phyloP scores from a whole-genome alignment of 495 filamentous ascomycete genomes.

The Cladorrhinum samala region DNA sequence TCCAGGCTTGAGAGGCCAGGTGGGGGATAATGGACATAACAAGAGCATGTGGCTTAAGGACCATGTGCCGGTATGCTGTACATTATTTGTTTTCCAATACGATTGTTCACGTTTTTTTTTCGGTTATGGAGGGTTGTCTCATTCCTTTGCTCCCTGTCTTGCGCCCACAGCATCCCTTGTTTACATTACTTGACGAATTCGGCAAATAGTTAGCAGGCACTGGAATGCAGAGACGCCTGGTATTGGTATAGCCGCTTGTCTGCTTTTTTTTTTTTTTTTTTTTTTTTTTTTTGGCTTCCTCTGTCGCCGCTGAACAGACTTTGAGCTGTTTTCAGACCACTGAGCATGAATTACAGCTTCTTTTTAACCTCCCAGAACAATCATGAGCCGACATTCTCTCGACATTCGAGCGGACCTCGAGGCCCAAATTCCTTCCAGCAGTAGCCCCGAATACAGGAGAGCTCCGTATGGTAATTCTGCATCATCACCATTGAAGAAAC shows the following conservation, averaged over 20 bases:
- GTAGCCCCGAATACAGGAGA: no score
- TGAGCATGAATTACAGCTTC: no score
- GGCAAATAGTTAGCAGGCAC: no score
- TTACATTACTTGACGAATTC: background rate
- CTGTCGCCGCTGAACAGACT: no score
- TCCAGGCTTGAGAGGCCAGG: slow-evolving; percentile 3
- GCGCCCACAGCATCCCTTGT: background rate
- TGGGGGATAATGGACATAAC: background rate
- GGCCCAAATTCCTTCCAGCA: no score
- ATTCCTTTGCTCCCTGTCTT: background rate
- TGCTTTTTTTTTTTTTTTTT: background rate
- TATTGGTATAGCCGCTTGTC: background rate
- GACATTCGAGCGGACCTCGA: no score
- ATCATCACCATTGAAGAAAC: no score
- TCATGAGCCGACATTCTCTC: no score
- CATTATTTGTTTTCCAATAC: slow-evolving; percentile 16
- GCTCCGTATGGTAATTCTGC: no score
- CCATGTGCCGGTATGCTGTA: slow-evolving; percentile 4
- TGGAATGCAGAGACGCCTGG: background rate
- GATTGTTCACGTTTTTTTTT: background rate
- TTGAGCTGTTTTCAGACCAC: no score
- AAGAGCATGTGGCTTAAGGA: background rate
- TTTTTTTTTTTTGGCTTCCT: background rate
- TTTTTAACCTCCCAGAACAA: no score
- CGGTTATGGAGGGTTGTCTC: background rate